Evolutionary conservation across 2,329 filamentous ascomycete species (phyloP), one percentile per base, ranked within the genome.

Genomic region (Truncatella angustata): DNA sequence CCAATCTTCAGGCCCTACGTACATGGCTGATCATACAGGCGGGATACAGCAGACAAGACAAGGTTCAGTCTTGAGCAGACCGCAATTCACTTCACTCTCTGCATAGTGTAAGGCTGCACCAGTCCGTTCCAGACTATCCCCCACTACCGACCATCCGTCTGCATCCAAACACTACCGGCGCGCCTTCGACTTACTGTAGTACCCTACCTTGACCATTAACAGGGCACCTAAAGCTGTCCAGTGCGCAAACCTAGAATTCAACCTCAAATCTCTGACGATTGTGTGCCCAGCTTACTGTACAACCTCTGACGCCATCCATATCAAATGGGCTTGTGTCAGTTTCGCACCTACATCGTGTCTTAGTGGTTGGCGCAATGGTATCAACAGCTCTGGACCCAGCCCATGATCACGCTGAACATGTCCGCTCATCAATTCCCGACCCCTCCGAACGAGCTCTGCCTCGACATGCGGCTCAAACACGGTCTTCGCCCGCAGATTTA

Each of bases 351-450:
- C 24, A 45, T 51, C 40, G 28, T 30, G 49, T 35, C 21, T 12
- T 45, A 44, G 49, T 23, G 49, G 37, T 32, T 30, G 37, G 40
- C 49, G 28, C 28, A 44, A 51, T 51, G 49, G 49, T 44, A 14
- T 45, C 39, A 24, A 28, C 12, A 18, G 14, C 49, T 51, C 39
- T 34, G n/a, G 10, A 26, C 30, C 14, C 23, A 28, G 7, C 21
- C 34, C 35, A 40, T 16, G 24, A 23, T 26, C 40, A 50, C 24
- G 35, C 40, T 50, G 47, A 39, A 16, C 11, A 48, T 34, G 30
- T 24, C 34, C 30, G n/a, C 43, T 24, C 24, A 18, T 35, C 35
- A 40, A 24, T 21, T 24, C 36, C 36, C 36, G 37, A 21, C 35
- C 12, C 18, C 47, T 36, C 21, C 47, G 11, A n/a, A n/a, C n/a